Evolutionary conservation across 805 yeast genomes (phyloP), one percentile per base, ranked within the genome.

Genomic region (Wickerhamomyces tratensis): DNA sequence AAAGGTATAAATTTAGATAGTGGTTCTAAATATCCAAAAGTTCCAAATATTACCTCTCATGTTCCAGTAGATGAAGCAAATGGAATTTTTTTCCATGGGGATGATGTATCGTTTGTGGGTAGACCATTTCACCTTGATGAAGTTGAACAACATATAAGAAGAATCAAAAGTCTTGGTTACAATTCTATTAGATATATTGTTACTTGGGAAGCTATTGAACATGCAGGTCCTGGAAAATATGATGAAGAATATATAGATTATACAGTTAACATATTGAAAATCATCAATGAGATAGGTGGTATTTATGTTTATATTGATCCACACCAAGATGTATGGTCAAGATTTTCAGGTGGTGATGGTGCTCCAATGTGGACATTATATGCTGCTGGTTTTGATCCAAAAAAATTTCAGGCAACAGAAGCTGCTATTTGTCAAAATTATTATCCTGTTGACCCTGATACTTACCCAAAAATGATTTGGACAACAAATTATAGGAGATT

Each of bases 191-290:
- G 97, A 43, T 84, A 79, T 57, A 65, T 87, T 15, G 67, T 85
- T 40, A 82, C 94, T 1, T 89, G 97, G 97, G 97, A 89, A 58
- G 91, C 96, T 0, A 54, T 89, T 8, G 97, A 89, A 59, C 96
- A 89, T 52, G 68, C 64, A 39, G 96, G 95, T 0, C 97, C 97
- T 0, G 93, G 85, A 0, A 59, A 59, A 9, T 89, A 88, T 56
- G 97, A 89, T 59, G 76, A 74, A 26, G 87, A 78, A 15, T 89
- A 75, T 53, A 72, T 87, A 40, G 77, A 79, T 27, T 86, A 80
- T 58, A 77, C 93, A 0, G 65, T 82, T 36, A 65, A 78, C 42
- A 63, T 87, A 6, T 61, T 89, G 42, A 66, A 70, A 42, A 72
- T 77, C 7, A 71, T 84, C 12, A 68, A 74, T 38, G 56, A 69